Evolutionary conservation across 768 basidiomycete species (phyloP), one percentile per base, ranked within the genome.

Genomic region (Gymnopilus junonius): DNA sequence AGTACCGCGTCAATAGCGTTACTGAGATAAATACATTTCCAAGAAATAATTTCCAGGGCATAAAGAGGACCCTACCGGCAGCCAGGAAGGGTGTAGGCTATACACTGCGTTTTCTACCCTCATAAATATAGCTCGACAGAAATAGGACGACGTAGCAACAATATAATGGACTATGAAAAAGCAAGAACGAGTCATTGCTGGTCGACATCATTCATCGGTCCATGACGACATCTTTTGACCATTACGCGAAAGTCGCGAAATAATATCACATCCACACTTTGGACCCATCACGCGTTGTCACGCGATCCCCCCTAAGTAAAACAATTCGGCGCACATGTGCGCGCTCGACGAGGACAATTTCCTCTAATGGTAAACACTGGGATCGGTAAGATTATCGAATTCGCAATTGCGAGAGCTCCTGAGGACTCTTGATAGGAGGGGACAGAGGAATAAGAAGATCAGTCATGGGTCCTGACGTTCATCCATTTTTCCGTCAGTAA

Each of bases 181-280:
- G 40, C 8, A 42, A 58, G 27, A 25, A 43, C 45, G 61, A 56
- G 62, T 51, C 55, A 50, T 46, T 51, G 48, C 1, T 12, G 29
- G 53, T n/a, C 25, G 35, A 61, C 59, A 61, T 58, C 64, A 65
- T 61, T 51, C 48, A 51, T 51, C 48, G 48, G 48, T 29, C 7
- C 59, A 65, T 65, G 64, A 65, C 64, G 64, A 65, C 64, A 64
- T 58, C 43, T 63, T 50, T 35, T 43, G n/a, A 56, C 46, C 62
- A 65, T 64, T 35, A 32, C 43, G 23, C 61, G 21, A 32, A 50
- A 46, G 23, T 32, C 34, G 39, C 14, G 35, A 55, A 39, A 27
- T 39, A 55, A 42, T 31, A 43, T 58, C 42, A 50, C 37, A 35
- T 20, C 45, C 59, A 61, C 59, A 51, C 8, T 45, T 34, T 23